Evolutionary conservation across 208 protist species (phyloP).

Genomic region (Novymonas esmeraldas): DNA sequence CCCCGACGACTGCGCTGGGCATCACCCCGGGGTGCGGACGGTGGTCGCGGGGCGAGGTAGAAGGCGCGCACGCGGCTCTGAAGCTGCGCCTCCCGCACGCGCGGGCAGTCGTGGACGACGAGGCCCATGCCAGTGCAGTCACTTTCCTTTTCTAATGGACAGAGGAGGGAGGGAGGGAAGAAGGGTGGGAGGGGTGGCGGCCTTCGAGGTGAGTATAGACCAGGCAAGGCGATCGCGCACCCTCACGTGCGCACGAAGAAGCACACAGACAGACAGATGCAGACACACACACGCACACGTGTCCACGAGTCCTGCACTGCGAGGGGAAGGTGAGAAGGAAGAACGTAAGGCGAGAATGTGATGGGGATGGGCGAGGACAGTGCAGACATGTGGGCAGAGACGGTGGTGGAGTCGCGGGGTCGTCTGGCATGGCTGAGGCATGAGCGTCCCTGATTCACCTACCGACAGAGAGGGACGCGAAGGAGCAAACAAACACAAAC

Average conservation of each 20-base stretch:
- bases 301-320: too few relatives aligned
- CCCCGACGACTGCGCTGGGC: neutral
- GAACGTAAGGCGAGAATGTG: too few relatives aligned
- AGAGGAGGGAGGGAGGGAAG: neutral
- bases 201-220: neutral
- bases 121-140: conserved; percentile 5
- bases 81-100: conserved; percentile 3
- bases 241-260: neutral
- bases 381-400: too few relatives aligned
- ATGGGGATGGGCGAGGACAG: too few relatives aligned
- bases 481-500: too few relatives aligned
- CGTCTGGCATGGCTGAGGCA: too few relatives aligned
- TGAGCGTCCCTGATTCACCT: too few relatives aligned
- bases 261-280: neutral
- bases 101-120: conserved; percentile 14
- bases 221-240: neutral
- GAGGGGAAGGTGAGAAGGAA: too few relatives aligned
- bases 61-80: conserved; percentile 3
- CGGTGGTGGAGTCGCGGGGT: too few relatives aligned
- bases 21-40: neutral
- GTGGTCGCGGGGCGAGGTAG: conserved; percentile 14
- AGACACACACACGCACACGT: neutral
- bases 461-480: too few relatives aligned
- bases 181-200: neutral
- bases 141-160: too few relatives aligned